Base-by-base conservation (phyloP, 192 early-diverging fungal genomes). In the Fimicolochytrium jonesii region DNA sequence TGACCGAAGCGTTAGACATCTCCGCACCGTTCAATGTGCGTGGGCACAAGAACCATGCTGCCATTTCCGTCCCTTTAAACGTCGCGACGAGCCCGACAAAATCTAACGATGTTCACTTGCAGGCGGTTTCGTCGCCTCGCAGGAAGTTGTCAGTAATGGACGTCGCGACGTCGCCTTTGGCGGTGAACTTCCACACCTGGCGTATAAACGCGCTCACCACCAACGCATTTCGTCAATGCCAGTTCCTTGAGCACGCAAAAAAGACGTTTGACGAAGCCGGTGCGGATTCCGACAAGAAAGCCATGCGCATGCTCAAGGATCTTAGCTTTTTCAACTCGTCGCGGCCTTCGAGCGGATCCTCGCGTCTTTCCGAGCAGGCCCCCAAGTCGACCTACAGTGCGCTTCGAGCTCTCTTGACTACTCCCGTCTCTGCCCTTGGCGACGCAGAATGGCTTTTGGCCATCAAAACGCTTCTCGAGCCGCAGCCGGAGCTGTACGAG, bases 111-210 rank as follows among this genome's bases (percentile, higher is more conserved):
- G n/a, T n/a, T n/a, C n/a, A n/a, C n/a, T n/a, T n/a, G n/a, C n/a
- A n/a, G n/a, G n/a, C n/a, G n/a, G n/a, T n/a, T n/a, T n/a, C 33
- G 53, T 59, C 56, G 2, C 42, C 56, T 0, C 56, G 42, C 4
- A 35, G 56, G 15, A 59, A 59, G 29, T 4, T 59, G 3, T 59
- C 56, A 22, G 42, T 59, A 35, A 15, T 55, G 6, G 52, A 54
- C 61, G 49, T 63, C 7, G 61, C 61, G 11, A 37, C 61, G 2
- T 63, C 61, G 32, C 61, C 61, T 18, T 35, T 63, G 49, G 61
- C 61, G 23, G 61, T 63, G 49, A 63, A 63, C 61, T 63, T 63
- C 54, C 61, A 63, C 49, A 63, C 61, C 50, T 63, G 61, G 61
- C 31, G 61, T 15, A 32, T 63, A 4, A 63, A 63, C 32, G 61